These are phyloP conservation scores for Colletotrichum horii DNA, from an alignment of 2,329 filamentous ascomycete genomes.

Conservation along the genomic window DNA sequence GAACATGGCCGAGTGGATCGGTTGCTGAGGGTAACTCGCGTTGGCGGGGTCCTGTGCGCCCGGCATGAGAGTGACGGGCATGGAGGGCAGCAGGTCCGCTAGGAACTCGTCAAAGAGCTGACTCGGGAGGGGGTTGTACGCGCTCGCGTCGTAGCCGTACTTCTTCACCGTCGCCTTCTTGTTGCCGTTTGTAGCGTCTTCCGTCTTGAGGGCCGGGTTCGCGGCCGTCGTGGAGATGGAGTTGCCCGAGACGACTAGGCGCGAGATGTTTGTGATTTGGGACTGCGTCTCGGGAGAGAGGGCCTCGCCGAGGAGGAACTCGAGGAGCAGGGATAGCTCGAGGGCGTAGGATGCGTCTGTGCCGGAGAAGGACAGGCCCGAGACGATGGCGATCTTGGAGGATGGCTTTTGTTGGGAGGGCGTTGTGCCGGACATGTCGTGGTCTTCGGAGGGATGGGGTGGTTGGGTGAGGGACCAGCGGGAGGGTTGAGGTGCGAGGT, in stretches of 20 bases:
- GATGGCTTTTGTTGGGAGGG: conserved; percentile 27
- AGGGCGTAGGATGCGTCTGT: conserved; percentile 74
- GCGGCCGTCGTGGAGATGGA: conserved; percentile 67
- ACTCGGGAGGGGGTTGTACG: conserved; percentile 87
- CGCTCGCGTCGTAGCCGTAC: conserved; percentile 90
- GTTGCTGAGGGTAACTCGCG: conserved; percentile 87
- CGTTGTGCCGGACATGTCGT: conserved; percentile 61
- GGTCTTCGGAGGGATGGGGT: conserved; percentile 47
- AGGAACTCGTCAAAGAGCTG: conserved; percentile 86
- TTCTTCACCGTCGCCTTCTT: conserved; percentile 66
- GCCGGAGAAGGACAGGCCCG: conserved; percentile 84
- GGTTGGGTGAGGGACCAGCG: conserved; percentile 73
- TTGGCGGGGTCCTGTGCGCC: conserved; percentile 88
- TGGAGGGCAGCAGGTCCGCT: conserved; percentile 77
- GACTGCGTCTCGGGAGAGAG: conserved; percentile 65
- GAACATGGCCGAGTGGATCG: conserved; percentile 92
- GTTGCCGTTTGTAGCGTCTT: conserved; percentile 49
- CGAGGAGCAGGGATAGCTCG: conserved; percentile 77
- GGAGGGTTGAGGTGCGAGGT: conserved; percentile 80
- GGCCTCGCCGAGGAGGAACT: conserved; percentile 87
- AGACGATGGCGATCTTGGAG: conserved; percentile 79
- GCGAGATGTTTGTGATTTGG: conserved; percentile 71
- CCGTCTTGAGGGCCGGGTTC: conserved; percentile 50
- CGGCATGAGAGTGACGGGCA: conserved; percentile 89
- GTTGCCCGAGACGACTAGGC: conserved; percentile 91